Base-by-base conservation (phyloP, 1,284 basidiomycete species). In the Tausonia pullulans region DNA sequence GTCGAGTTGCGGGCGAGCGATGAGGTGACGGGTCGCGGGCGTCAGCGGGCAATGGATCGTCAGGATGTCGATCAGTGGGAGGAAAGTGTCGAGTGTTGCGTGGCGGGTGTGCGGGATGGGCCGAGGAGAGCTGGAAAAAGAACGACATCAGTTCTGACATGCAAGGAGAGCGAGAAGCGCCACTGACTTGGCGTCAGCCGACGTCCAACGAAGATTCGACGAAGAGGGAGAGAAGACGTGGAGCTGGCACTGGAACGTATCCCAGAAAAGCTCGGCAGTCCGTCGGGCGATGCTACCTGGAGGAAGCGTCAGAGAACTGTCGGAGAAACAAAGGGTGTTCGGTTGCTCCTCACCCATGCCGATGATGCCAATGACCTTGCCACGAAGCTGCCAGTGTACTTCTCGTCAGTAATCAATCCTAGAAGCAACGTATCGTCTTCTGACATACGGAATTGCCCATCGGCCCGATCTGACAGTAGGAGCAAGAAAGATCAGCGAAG, bases 41-140 rank as follows among this genome's bases (percentile, higher is more conserved):
- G 74, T 77, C 14, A 79, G 69, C 0, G 80, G 80, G 66, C 78
- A 79, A 69, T 81, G 78, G 1, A 81, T 64, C 11, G 74, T 75
- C 11, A 81, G 69, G n/a, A 80, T 74, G 68, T 81, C 79, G 16
- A 73, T 69, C 11, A 64, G 46, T 0, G 58, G 56, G 2, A 81
- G 71, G 7, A 81, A 71, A 46, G 75, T 73, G 9, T 76, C 72
- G 14, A 81, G 73, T 1, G 70, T 67, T 3, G 43, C 56, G 5
- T 68, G 65, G 7, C 75, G 58, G 79, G 77, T 69, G 82, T 84
- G 63, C 72, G 77, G 14, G 27, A 27, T 27, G 27, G 27, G 27
- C 27, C 27, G 27, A 27, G 27, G 27, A 27, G 27, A 27, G 27
- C 27, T 27, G 2, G 27, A 27, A 27, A 27, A 27, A 27, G 27